Evolutionary conservation across 306 rosid genomes (phyloP).

Genomic region (Canavalia gladiata): DNA sequence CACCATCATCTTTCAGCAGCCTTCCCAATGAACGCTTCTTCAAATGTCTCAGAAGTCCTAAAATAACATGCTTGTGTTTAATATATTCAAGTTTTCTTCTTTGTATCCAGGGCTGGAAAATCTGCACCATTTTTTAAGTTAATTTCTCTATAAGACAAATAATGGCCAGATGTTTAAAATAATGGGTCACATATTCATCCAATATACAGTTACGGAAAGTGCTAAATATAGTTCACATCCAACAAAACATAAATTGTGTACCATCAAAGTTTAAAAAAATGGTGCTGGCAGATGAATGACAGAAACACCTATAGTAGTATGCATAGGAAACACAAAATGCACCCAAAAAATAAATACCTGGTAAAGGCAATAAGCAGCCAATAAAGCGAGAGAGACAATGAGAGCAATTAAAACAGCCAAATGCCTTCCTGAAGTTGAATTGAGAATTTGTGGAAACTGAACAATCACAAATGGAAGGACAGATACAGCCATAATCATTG

Average conservation of each 20-base stretch:
- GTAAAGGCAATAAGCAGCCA: conserved; percentile 76
- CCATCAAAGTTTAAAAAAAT: conserved; percentile 11
- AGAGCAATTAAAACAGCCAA: conserved; percentile 84
- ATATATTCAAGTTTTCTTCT: conserved; percentile 72
- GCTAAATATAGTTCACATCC: conserved; percentile 9
- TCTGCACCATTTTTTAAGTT: conserved; percentile 59
- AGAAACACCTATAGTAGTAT: neutral
- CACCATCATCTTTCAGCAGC: conserved; percentile 69
- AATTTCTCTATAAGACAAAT: conserved; percentile 33
- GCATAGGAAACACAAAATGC: neutral
- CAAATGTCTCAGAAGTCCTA: conserved; percentile 72
- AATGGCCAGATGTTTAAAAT: conserved; percentile 12
- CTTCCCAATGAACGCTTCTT: conserved; percentile 69
- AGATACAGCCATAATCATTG: conserved; percentile 82
- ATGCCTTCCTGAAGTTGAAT: conserved; percentile 78
- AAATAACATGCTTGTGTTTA: conserved; percentile 78
- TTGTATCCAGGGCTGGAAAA: conserved; percentile 94
- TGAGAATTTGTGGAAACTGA: conserved; percentile 84
- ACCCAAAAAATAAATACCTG: conserved; percentile 63
- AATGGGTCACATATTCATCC: conserved; percentile 12
- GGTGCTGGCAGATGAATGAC: neutral
- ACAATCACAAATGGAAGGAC: conserved; percentile 84
- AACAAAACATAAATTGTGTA: conserved; percentile 7
- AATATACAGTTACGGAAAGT: conserved; percentile 27
- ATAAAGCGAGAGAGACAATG: conserved; percentile 61